Evolutionary conservation across 23 red algal genomes (phyloP).

Genomic region (Pyropia yezoensis): DNA sequence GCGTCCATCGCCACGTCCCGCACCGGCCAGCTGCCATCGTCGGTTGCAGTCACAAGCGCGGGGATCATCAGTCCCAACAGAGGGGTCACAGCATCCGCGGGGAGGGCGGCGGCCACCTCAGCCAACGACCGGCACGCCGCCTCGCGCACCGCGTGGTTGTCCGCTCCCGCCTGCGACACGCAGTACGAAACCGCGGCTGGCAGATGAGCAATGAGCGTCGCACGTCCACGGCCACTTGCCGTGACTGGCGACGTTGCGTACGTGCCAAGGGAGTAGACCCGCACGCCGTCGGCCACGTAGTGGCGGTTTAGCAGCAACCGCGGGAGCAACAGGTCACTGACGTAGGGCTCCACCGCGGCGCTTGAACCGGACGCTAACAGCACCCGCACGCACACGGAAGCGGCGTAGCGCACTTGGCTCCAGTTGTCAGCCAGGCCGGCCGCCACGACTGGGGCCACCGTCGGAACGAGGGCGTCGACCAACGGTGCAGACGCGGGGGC

Average conservation of each 20-base stretch:
- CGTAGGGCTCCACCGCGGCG: neutral
- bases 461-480: conserved; percentile 1
- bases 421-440: conserved; percentile 91
- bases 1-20: conserved; percentile 81
- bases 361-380: neutral
- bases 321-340: conserved; percentile 28
- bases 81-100: conserved; percentile 21
- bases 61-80: conserved; percentile 27
- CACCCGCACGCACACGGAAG: conserved; percentile 15
- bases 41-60: conserved; percentile 60
- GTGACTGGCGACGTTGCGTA: conserved; percentile 28
- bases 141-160: conserved; percentile 96
- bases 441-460: conserved; percentile 8
- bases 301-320: conserved; percentile 94
- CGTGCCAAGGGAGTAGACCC: conserved; percentile 49
- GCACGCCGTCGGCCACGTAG: conserved; percentile 93
- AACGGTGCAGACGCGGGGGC: neutral
- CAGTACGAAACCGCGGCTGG: conserved; percentile 48
- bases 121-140: conserved; percentile 77
- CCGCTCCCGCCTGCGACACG: conserved; percentile 58
- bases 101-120: conserved; percentile 38
- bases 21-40: conserved; percentile 98
- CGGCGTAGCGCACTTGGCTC: conserved; percentile 90
- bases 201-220: conserved; percentile 30
- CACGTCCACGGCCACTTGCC: conserved; percentile 32